Evolutionary conservation across 495 filamentous ascomycete genomes (phyloP), one percentile per base, ranked within the genome.

Genomic region (Trichoderma asperelloides): DNA sequence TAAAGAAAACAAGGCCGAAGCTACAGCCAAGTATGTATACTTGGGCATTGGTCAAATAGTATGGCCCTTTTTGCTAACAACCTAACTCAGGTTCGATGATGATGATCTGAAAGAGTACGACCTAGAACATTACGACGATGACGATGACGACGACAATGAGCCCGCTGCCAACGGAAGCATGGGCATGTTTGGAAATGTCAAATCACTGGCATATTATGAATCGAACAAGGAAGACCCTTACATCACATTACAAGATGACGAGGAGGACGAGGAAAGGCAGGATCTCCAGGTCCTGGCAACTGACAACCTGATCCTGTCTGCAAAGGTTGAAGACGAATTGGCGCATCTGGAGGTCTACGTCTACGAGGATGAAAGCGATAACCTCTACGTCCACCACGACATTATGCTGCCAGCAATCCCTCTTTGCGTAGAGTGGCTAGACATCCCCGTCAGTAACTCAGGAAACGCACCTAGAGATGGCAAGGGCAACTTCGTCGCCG

Each of bases 321-420:
- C 92, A 69, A 94, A 96, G 81, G 85, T 97, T 23, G 95, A 99
- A 77, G 95, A 99, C 70, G 95, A 98, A 71, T 89, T 99, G 30
- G 92, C 95, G 30, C 93, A 97, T 78, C 84, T 99, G 23, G 96
- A 98, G 74, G 88, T 97, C 57, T 98, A 98, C 75, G 92, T 98
- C 37, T 98, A 98, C 76, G 96, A 98, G 77, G 96, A 98, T 72
- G 79, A 75, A 66, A 92, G 87, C 12, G 95, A 96, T 74, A 98
- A 99, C 77, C 87, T 99, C 45, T 99, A 98, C 76, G 93, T 98
- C 12, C 95, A 99, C 80, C 96, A 99, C 81, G 95, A 99, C 74
- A 96, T 99, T 71, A 97, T 99, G 95, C 87, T 99, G 49, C 95
- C 95, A 21, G 93, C 93, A 39, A 96, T 98, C 77, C 95, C 95